Base-by-base conservation (phyloP, 2,329 filamentous ascomycete genomes). In the Ophiosphaerella korrae region DNA sequence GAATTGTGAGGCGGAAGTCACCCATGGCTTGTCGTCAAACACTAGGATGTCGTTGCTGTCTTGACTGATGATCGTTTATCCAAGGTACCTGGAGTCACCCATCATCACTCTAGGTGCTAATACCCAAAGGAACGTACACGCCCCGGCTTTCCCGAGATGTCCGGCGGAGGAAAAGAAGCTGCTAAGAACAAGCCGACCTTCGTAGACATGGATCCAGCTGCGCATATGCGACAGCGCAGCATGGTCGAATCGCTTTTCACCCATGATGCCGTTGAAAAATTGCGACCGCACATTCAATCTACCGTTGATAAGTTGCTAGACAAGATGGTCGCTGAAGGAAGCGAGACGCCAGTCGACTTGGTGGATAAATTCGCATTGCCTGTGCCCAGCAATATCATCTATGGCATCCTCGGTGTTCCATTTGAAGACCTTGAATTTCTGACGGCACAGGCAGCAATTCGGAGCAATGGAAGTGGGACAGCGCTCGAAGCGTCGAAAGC, bases 101-200 rank as follows among this genome's bases (percentile, higher is more conserved):
- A 29, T 29, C 26, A 29, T 29, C 26, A 6, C 2, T 29, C 11
- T 29, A 29, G 26, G 5, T 29, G 26, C 26, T 29, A 29, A 29
- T 11, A 6, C 29, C 42, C 11, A n/a, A 34, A 60, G 59, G 44
- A 63, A 39, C 49, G 61, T 1, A 51, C 60, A 13, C 64, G 77
- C 1, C 68, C 74, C 1, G 78, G 78, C 0, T 81, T 81, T 45
- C 78, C 78, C 0, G 79, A 81, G 53, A 71, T 81, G 43, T 74
- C 67, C 44, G 72, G 75, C 8, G 76, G 78, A 11, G 79, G 78
- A 7, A 80, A 78, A 52, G 67, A 71, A 33, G 79, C 79, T 7
- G 78, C 74, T n/a, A 78, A 79, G 54, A 77, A 74, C 33, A 77
- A 75, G 48, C 76, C 79, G 1, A 81, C 78, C 0, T 81, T 81